Percentiles rank a stretch among this genome's conserved stretches.
phyloP scores from a whole-genome alignment of 805 yeast species.

The Ascoidea rubescens region DNA sequence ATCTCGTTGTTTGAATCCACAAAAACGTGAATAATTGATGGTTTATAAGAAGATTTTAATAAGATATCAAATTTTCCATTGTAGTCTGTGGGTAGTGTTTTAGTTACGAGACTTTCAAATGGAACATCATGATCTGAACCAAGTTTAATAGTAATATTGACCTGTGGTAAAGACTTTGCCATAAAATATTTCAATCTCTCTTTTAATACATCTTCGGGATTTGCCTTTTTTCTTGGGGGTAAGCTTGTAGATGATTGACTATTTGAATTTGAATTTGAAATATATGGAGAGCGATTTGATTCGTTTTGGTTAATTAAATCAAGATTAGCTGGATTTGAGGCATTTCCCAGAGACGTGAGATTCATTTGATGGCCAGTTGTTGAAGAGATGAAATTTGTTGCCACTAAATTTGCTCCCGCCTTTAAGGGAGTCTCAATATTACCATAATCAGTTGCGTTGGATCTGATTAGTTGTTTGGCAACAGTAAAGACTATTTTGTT shows the following conservation, averaged over 20 bases:
- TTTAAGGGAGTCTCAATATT: background rate
- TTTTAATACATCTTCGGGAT: conserved; percentile 34
- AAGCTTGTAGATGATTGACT: conserved; percentile 2
- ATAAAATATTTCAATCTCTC: conserved; percentile 60
- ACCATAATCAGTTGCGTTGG: conserved; percentile 10
- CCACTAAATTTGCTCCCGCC: conserved; percentile 3
- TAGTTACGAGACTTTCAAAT: conserved; percentile 17
- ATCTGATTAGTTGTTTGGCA: conserved; percentile 51
- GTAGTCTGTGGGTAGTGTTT: conserved; percentile 37
- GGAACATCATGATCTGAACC: conserved; percentile 30
- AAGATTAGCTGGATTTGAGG: conserved; percentile 4
- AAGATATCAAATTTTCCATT: conserved; percentile 53
- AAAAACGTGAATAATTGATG: conserved; percentile 41
- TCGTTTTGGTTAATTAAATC: background rate
- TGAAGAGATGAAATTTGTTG: conserved; percentile 3
- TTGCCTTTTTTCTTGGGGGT: conserved; percentile 6
- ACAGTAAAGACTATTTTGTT: conserved; percentile 55
- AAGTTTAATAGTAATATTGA: conserved; percentile 38
- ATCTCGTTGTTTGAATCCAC: conserved; percentile 33
- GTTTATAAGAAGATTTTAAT: conserved; percentile 42
- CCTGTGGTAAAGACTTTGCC: conserved; percentile 47
- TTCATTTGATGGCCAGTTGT: conserved; percentile 9
- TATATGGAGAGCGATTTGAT: conserved; percentile 4
- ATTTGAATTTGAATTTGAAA: conserved; percentile 9
- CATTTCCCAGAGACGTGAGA: conserved; percentile 1